Evolutionary conservation across 2,329 filamentous ascomycete genomes (phyloP), one percentile per base, ranked within the genome.

Genomic region (Orbilia oligospora): DNA sequence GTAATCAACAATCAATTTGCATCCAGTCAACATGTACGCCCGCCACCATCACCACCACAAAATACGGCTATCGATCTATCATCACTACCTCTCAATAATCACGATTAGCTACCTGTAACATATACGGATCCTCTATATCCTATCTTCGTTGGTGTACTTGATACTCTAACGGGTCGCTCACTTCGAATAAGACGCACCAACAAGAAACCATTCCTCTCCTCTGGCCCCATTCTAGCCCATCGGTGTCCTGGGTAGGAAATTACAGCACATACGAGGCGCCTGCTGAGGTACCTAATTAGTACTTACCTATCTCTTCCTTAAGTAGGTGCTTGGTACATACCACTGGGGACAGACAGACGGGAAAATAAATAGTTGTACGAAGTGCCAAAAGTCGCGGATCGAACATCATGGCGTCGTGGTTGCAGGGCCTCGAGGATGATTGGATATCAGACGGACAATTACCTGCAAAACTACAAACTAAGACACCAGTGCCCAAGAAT

Each of bases 361-460:
- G 36, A 14, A n/a, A n/a, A n/a, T n/a, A n/a, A n/a, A n/a, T n/a
- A n/a, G n/a, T 10, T 14, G 36, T 38, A 10, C 12, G 36, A 38
- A 41, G 12, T 9, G 12, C 38, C 30, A 38, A 30, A n/a, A 58
- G 36, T 20, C 4, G 6, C 5, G 48, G 9, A 36, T 24, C 1
- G 12, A 46, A 5, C 6, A 64, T 10, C 8, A 73, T 73, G 70
- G 70, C 70, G 9, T 73, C 70, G 30, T 73, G 70, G 67, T 56
- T 77, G 16, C 24, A 77, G 10, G 68, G 63, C 44, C 71, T 75
- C 24, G 71, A 71, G 41, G 73, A 77, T 22, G 73, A 77, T 58
- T 77, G 73, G 73, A 44, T 67, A 55, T 51, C 67, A 16, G 67
- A 77, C 14, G 67, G 46, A 16, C 73, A 77, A 49, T 48, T 51